Base-by-base conservation (phyloP, 169 alveolate genomes). In the Plasmodium fragile region DNA sequence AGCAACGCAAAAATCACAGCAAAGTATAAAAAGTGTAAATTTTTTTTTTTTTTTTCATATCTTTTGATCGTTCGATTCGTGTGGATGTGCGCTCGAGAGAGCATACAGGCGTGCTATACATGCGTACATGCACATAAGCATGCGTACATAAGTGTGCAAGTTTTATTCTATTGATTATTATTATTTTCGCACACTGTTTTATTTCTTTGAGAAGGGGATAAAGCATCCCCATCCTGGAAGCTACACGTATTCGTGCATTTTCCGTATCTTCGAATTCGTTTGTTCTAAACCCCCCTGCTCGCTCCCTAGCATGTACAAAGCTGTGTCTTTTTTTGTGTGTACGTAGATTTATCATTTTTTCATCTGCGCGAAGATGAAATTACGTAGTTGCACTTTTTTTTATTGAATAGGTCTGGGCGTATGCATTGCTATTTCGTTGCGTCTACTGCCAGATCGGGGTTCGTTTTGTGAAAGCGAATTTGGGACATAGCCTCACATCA, bases 281-380 rank as follows among this genome's bases (percentile, higher is more conserved):
- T 25, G 11, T 59, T 59, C 18, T 59, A 8, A 4, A 7, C 8
- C 75, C 34, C 75, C 28, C 34, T 34, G 6, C 41, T n/a, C n/a
- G 10, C 45, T 39, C 75, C 39, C 0, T 65, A 16, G 41, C 75
- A 25, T 28, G 36, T 28, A 18, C 25, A 65, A 25, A 36, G 75
- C 36, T 22, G 13, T 22, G 30, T 8, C 36, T 25, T 65, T 65
- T 65, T 53, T 65, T 65, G 4, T 18, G 75, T 18, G 75, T 22
- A 25, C 18, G 75, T 28, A 22, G 6, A 28, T 65, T 65, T 65
- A 22, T 28, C 75, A 49, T 49, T 49, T 49, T 13, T 65, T 4
- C 75, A 65, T 65, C n/a, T 73, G 22, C 18, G 55, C 34, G 43
- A 73, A 73, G 43, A n/a, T 34, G 82, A 73, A 73, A 39, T 73